Base-by-base conservation (phyloP, 345 rosid genomes). In the Hibiscus trionum region DNA sequence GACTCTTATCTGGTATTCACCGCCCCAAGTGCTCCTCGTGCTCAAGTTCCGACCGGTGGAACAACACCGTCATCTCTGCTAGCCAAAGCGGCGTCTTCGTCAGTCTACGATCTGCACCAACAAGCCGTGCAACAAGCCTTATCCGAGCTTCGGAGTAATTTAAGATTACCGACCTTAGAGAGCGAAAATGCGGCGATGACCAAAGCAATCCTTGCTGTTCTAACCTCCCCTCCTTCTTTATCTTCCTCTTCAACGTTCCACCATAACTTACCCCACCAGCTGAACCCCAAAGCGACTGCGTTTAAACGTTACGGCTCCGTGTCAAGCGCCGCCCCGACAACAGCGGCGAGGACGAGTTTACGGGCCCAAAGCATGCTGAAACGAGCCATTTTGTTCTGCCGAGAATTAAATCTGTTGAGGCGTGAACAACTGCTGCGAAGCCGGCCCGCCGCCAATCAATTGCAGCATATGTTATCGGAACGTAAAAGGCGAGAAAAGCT, bases 401-500 rank as follows among this genome's bases (percentile, higher is more conserved):
- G 69, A 69, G 77, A 76, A 71, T 71, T 87, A 56, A 78, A 86
- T 62, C 24, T 39, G 37, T 15, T 21, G n/a, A 75, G 84, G 61
- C 84, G 84, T 14, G 87, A 88, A 56, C 79, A 80, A 39, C 65
- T 74, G 61, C 72, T 44, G 5, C 79, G 70, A 9, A 73, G 49
- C 66, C 86, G 86, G 4, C 85, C 86, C 21, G 68, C 84, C 2
- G 73, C 73, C 56, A 85, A 84, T 50, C 98, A 93, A 71, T 57
- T 93, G 75, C 93, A 90, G 60, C 98, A 93, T 72, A 87, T 88
- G 98, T 87, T 94, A 73, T 86, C 96, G 1, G 98, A 94, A 81
- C 76, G 98, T 55, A 90, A 79, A 79, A 82, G 98, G 72, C 88
- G 98, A 0, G 98, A 94, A 76, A 94, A 94, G 77, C 87, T 91